phyloP scores from a whole-genome alignment of 345 rosid genomes.

The Corymbia maculata region DNA sequence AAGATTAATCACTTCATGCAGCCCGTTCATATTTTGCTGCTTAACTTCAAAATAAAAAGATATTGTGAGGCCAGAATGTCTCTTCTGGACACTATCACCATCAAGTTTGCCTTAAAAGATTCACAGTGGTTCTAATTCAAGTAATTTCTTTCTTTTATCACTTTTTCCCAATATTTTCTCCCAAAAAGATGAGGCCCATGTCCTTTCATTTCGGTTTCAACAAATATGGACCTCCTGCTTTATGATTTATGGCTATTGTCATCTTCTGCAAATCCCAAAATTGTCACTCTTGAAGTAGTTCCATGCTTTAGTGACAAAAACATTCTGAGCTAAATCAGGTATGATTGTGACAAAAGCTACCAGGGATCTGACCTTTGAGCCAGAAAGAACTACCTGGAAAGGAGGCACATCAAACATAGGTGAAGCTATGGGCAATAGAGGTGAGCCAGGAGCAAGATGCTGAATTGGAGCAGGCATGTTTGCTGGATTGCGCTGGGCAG shows the following conservation, averaged over 20 bases:
- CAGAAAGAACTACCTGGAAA: slow-evolving; percentile 60
- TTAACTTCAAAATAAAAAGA: neutral
- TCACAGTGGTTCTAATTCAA: neutral
- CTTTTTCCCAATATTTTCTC: neutral
- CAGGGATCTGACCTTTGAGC: neutral
- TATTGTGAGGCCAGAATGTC: neutral
- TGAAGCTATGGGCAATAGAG: slow-evolving; percentile 63
- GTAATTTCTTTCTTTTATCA: neutral
- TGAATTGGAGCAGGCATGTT: slow-evolving; percentile 60
- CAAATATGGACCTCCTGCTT: neutral
- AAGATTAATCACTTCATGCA: neutral
- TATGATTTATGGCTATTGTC: neutral
- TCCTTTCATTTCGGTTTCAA: neutral
- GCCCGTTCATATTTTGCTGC: neutral
- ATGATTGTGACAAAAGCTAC: neutral
- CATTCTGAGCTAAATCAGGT: neutral
- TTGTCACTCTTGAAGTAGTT: neutral
- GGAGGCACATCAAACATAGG: slow-evolving; percentile 93
- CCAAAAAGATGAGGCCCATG: neutral
- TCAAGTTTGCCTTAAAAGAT: neutral
- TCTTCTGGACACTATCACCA: neutral
- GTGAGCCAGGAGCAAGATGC: slow-evolving; percentile 75
- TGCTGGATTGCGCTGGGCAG: slow-evolving; percentile 47
- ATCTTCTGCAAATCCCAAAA: neutral
- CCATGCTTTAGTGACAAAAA: neutral